Evolutionary conservation across 1,284 basidiomycete genomes (phyloP), one percentile per base, ranked within the genome.

Genomic region (Termitomyces sp.): DNA sequence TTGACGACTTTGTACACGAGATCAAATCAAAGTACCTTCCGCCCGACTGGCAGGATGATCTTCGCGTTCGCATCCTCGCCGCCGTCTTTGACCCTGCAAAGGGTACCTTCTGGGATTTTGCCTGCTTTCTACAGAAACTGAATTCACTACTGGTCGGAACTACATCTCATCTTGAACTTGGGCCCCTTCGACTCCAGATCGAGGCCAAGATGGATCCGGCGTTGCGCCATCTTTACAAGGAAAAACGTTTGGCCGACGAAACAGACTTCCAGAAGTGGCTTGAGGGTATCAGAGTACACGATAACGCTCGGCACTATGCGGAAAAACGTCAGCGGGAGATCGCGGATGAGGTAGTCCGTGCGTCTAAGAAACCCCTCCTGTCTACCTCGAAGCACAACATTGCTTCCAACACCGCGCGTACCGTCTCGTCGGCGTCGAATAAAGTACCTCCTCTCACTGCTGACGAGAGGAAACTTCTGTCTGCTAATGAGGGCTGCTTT

Each of bases 71-170:
- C 0, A 44, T 54, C 6, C 1, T 40, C 3, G 14, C 16, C 7
- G 35, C 41, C 11, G 10, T 21, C 2, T 41, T 50, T 16, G n/a
- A 40, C 8, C 42, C 42, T 10, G n/a, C 13, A 1, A 46, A 21
- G 13, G 16, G 11, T 1, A 41, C 42, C 9, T 54, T 54, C 26
- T 54, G 52, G 52, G 34, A 30, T n/a, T 37, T n/a, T 16, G 41
- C 47, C 0, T 21, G 31, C 34, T 13, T 28, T 2, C 3, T 54
- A 0, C 52, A 49, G 42, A 18, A 28, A 8, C 10, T 41, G 4
- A 49, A 54, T 28, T 26, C 26, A 1, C 21, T 54, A 0, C 37
- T 54, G 3, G 10, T 48, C 3, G 18, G 37, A 2, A 44, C 31
- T 1, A n/a, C 42, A 1, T 45, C 42, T 9, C 40, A 46, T 18